Evolutionary conservation across 2,329 filamentous ascomycete genomes (phyloP).

Genomic region (Colletotrichum sp.): DNA sequence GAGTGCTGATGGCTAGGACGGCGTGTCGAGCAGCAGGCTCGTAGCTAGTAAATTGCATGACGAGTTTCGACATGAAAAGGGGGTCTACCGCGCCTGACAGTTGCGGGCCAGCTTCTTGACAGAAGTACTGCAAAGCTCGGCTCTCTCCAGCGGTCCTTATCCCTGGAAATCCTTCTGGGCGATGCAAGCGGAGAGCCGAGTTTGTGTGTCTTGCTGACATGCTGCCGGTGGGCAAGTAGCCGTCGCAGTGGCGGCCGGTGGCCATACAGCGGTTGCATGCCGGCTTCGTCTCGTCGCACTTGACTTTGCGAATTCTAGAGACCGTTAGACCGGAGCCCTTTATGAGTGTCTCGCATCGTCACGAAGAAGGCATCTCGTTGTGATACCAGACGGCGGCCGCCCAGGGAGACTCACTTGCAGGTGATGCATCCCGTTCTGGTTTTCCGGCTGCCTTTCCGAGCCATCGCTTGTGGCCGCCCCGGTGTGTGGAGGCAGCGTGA

Average conservation of each 20-base stretch:
- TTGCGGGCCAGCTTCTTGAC: not conserved
- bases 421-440: slow-evolving; percentile 57
- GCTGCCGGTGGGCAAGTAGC: slow-evolving; percentile 42
- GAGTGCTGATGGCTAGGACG: slow-evolving; percentile 51
- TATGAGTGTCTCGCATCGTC: not conserved
- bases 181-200: not conserved
- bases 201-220: not conserved
- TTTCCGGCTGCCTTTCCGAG: slow-evolving; percentile 46
- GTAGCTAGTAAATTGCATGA: slow-evolving; percentile 47
- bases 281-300: slow-evolving; percentile 61
- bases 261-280: slow-evolving; percentile 56
- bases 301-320: slow-evolving; percentile 56
- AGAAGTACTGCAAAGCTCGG: slow-evolving; percentile 8
- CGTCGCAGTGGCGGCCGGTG: slow-evolving; percentile 61
- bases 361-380: not conserved
- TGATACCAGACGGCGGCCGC: not conserved
- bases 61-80: slow-evolving; percentile 47
- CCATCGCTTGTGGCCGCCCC: not conserved
- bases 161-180: not conserved
- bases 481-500: not conserved
- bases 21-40: slow-evolving; percentile 53
- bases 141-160: not conserved
- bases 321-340: not conserved
- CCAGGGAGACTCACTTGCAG: slow-evolving; percentile 51
- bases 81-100: slow-evolving; percentile 2